Percentiles rank a stretch among this genome's conserved stretches.
phyloP scores from a whole-genome alignment of 139 green algal genomes.

The Gonium pectorale region DNA sequence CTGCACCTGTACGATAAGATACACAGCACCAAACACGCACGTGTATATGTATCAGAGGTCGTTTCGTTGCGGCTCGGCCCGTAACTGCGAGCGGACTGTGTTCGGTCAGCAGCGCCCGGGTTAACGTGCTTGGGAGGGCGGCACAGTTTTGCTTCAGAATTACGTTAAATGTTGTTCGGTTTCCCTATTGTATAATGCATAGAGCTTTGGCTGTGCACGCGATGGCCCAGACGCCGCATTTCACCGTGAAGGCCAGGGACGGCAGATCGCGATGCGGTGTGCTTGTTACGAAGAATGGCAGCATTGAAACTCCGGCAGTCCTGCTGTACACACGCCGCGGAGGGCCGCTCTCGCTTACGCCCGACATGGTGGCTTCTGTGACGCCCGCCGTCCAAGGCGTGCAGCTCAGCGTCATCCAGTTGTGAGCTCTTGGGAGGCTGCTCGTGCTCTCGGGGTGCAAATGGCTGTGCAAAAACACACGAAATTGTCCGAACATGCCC shows the following conservation, averaged over 20 bases:
- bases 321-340: slow-evolving; percentile 73
- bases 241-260: slow-evolving; percentile 44
- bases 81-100: neutral
- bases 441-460: neutral
- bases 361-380: slow-evolving; percentile 69
- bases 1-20: too few relatives aligned
- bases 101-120: neutral
- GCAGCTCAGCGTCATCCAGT: slow-evolving; percentile 67
- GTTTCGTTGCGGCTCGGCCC: too few relatives aligned
- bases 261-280: slow-evolving; percentile 44
- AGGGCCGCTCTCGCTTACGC: slow-evolving; percentile 62
- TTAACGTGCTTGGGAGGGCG: neutral
- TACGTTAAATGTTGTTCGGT: too few relatives aligned
- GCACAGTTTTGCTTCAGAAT: neutral
- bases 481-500: too few relatives aligned
- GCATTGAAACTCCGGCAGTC: slow-evolving; percentile 58
- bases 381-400: slow-evolving; percentile 47
- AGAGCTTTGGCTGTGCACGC: neutral
- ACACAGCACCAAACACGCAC: neutral
- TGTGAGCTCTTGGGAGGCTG: slow-evolving; percentile 70
- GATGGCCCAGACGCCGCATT: slow-evolving; percentile 12
- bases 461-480: too few relatives aligned
- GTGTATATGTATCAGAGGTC: neutral
- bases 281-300: slow-evolving; percentile 19
- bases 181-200: neutral